Base-by-base conservation (phyloP, 305 asterid genomes). In the Fraxinus sp. region DNA sequence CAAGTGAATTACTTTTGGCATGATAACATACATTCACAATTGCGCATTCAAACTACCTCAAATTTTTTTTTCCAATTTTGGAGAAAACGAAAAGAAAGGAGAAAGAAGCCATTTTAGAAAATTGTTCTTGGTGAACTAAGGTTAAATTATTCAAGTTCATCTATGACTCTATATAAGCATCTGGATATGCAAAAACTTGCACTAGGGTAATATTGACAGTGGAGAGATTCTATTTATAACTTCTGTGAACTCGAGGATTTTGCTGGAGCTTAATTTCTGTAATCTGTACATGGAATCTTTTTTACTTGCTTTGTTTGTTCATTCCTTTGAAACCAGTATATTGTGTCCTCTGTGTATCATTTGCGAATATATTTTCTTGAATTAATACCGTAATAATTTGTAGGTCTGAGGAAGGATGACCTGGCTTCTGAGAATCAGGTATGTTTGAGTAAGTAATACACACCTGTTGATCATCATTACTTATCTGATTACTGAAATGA, bases 321-420 rank as follows among this genome's bases (percentile, higher is more conserved):
- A 55, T 81, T 22, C 35, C 36, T 49, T 70, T 59, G 84, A 46
- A 20, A 73, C 80, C 52, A 30, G 81, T 43, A 24, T 68, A 59
- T 4, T n/a, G 28, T 20, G 28, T n/a, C 10, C 11, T 59, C 7
- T 59, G 8, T 52, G 62, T 52, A 52, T 20, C 28, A 59, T n/a
- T 7, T 59, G 70, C 46, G 37, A 78, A 20, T 52, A 77, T 32
- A 72, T 79, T 81, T 77, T 39, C 41, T 62, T 76, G 76, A 66
- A 78, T 85, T 84, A 75, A 86, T 80, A 7, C 28, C 22, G 8
- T n/a, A 52, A 14, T 16, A 16, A 52, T 52, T 52, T 52, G 84
- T 97, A 95, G 99, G 95, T 70, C 85, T 85, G 70, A 86, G 85
- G 89, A 90, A 90, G 88, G 90, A 83, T 84, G 90, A 81, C 46